Conservation (phyloP, 2,329 filamentous ascomycete species). For the Purpureocillium lavendulum region DNA sequence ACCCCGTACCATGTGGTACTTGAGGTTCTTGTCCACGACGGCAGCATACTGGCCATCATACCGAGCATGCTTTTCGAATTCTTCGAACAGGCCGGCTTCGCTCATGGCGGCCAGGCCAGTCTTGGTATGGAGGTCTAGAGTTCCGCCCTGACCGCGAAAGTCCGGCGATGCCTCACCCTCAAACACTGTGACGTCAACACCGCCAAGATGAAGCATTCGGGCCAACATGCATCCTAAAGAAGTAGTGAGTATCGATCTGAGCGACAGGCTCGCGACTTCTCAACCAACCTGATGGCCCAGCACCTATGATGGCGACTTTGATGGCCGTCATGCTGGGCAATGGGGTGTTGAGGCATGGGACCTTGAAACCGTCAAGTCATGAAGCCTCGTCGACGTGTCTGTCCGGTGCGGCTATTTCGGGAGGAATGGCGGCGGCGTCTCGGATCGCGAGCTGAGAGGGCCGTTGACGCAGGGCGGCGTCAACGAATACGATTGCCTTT, state of each 20-base stretch:
- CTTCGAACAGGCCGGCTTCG: constrained; percentile 38
- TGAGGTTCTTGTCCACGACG: constrained; percentile 33
- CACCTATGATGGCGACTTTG: constrained; percentile 1
- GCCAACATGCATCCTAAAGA: constrained; percentile 24
- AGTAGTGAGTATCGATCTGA: neutral
- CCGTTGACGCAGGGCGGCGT: no score
- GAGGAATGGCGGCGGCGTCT: no score
- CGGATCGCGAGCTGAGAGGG: no score
- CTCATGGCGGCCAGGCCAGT: constrained; percentile 43
- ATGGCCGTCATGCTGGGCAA: neutral
- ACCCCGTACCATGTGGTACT: constrained; percentile 21
- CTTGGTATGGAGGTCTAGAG: constrained; percentile 43
- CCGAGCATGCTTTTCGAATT: constrained; percentile 40
- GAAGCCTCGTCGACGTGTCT: no score
- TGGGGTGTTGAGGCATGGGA: no score
- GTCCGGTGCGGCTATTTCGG: no score
- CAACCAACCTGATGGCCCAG: neutral
- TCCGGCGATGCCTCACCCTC: constrained; percentile 36
- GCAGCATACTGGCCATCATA: constrained; percentile 43
- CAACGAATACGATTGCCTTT: no score
- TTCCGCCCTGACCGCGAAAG: constrained; percentile 41
- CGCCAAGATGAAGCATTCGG: constrained; percentile 38
- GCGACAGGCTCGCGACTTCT: neutral
- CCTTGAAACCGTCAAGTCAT: no score
- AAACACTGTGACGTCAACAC: constrained; percentile 39